phyloP scores from a whole-genome alignment of 805 yeast genomes.

The Torulaspora quercuum region DNA sequence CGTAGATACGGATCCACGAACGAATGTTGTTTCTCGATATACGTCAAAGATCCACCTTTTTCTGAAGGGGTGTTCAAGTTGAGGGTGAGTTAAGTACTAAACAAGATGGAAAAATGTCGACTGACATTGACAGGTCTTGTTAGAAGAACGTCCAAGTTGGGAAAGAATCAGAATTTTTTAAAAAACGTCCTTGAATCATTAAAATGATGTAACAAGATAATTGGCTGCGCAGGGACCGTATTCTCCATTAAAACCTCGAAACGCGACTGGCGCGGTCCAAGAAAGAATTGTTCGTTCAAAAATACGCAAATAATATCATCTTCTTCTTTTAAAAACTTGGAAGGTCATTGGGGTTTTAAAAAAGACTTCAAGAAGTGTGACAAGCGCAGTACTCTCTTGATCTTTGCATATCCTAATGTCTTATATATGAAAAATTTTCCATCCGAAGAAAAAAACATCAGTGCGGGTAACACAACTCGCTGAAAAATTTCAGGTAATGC shows the following conservation, averaged over 20 bases:
- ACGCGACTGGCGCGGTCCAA: constrained; percentile 12
- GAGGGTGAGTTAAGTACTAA: not conserved
- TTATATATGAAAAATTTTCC: constrained; percentile 7
- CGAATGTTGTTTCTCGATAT: constrained; percentile 7
- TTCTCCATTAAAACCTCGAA: constrained; percentile 38
- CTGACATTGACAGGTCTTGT: not conserved
- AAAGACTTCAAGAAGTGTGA: constrained; percentile 1
- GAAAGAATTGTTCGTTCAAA: constrained; percentile 37
- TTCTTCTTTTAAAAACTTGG: constrained; percentile 39
- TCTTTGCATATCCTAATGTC: no score
- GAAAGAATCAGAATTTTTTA: constrained; percentile 40
- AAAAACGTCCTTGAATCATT: constrained; percentile 36
- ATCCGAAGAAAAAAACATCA: no score
- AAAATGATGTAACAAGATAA: constrained; percentile 39
- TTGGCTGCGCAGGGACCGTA: constrained; percentile 39
- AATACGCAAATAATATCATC: constrained; percentile 39
- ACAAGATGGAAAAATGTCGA: constrained; percentile 1
- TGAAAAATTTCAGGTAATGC: constrained; percentile 10
- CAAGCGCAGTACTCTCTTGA: no score
- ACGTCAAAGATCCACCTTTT: constrained; percentile 18
- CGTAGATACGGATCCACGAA: constrained; percentile 20
- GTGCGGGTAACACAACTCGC: constrained; percentile 6
- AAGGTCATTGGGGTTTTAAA: constrained; percentile 34
- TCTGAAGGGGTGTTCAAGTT: constrained; percentile 15
- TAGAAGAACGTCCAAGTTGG: constrained; percentile 1